A percentile compares a stretch with the other conserved stretches of the same genome.
Conservation (phyloP, 2,329 filamentous ascomycete species). For the Calonectria crousiana region DNA sequence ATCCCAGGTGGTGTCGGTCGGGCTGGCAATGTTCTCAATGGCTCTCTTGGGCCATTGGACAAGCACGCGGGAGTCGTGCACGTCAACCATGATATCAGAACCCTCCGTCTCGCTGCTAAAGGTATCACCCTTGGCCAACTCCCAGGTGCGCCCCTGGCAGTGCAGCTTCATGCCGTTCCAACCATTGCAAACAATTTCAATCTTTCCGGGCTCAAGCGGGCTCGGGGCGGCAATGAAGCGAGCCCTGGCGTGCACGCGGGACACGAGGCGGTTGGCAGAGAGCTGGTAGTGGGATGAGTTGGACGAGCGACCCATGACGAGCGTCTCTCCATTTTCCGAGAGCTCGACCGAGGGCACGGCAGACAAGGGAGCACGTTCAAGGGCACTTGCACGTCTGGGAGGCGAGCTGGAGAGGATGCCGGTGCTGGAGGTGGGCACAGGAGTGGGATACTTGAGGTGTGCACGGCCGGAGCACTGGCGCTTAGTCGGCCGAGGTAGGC, state of each 20-base stretch:
- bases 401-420: conserved; percentile 91
- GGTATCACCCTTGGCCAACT: conserved; percentile 87
- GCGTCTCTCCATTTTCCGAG: conserved; percentile 81
- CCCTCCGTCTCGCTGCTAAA: conserved; percentile 92
- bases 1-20: conserved; percentile 81
- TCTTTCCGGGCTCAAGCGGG: conserved; percentile 77
- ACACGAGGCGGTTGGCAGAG: conserved; percentile 91
- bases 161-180: conserved; percentile 97
- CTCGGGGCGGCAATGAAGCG: conserved; percentile 79
- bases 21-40: conserved; percentile 65
- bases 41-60: conserved; percentile 83
- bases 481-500: conserved; percentile 76
- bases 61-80: conserved; percentile 91
- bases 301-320: conserved; percentile 93
- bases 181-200: conserved; percentile 91
- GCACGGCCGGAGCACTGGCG: conserved; percentile 67
- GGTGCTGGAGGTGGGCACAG: conserved; percentile 92
- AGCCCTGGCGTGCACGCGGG: conserved; percentile 91
- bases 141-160: conserved; percentile 88
- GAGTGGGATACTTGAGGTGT: conserved; percentile 86
- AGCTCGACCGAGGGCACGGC: conserved; percentile 87
- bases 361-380: conserved; percentile 86
- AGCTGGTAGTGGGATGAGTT: conserved; percentile 97
- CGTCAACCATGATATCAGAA: conserved; percentile 93
- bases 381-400: conserved; percentile 68